Base-by-base conservation (phyloP, 805 yeast species). In the Teunomyces cretensis region DNA sequence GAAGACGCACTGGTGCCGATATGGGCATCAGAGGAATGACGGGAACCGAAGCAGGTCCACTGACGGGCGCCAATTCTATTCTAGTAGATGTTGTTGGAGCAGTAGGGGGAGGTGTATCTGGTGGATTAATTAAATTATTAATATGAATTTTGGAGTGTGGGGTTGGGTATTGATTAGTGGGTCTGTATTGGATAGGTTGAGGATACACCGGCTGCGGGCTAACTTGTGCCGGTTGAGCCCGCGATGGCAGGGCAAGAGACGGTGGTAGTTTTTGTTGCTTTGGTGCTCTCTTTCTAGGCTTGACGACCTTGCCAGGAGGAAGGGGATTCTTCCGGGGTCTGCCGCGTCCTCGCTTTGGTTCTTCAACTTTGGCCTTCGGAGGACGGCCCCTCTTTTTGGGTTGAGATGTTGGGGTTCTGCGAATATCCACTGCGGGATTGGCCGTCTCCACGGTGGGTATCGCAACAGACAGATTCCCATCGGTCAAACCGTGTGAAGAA, bases 261-360 rank as follows among this genome's bases (percentile, higher is more conserved):
- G 12, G 22, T 11, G 31, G 6, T 30, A 19, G 2, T 12, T 13
- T 12, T 19, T 19, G 38, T 17, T 14, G 9, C 19, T 35, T 35
- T 7, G 22, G 9, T 6, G 19, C 3, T 27, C 24, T 26, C 41
- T 37, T 37, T 26, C 22, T 26, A 6, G 41, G 41, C 19, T 35
- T 35, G 15, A 22, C 28, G 13, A 35, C 28, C n/a, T 19, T 22
- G 19, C 9, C 32, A 26, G 31, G 9, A 16, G 13, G 24, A 15
- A 15, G 17, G 8, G 33, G 35, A 12, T 30, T 39, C 16, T 39
- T 39, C 15, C 30, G 26, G 3, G 35, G 35, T 30, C 42, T 39
- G 28, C 35, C 35, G 16, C 15, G 42, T 3, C 35, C 35, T 8
- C 42, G 30, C 22, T 39, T 39, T 15, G 14, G 41, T 6, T 14